phyloP scores from a whole-genome alignment of 2,329 filamentous ascomycete species.

The Botrytis fabae region DNA sequence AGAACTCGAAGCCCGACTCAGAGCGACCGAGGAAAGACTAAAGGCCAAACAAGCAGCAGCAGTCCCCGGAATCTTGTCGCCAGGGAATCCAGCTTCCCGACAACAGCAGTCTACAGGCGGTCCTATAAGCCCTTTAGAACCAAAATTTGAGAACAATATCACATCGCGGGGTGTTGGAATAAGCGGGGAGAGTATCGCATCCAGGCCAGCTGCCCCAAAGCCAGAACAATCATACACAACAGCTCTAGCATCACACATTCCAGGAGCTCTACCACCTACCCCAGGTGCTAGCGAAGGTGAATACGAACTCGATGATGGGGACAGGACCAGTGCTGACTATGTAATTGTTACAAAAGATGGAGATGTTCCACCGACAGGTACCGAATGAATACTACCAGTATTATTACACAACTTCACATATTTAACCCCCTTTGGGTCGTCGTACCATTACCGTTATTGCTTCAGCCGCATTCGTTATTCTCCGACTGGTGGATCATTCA shows the following conservation, averaged over 20 bases:
- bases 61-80: slow-evolving; percentile 21
- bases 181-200: background rate
- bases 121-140: slow-evolving; percentile 20
- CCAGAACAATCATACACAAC: slow-evolving; percentile 14
- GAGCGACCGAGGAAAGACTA: slow-evolving; percentile 80
- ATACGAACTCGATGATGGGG: slow-evolving; percentile 34
- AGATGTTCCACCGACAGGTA: slow-evolving; percentile 26
- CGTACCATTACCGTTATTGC: slow-evolving; percentile 14
- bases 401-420: slow-evolving; percentile 13
- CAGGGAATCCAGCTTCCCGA: background rate
- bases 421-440: background rate
- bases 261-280: slow-evolving; percentile 40
- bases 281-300: slow-evolving; percentile 43
- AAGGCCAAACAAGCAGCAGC: slow-evolving; percentile 39
- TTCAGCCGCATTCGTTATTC: slow-evolving; percentile 12
- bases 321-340: slow-evolving; percentile 33
- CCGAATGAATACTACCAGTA: slow-evolving; percentile 21
- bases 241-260: slow-evolving; percentile 27
- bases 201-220: slow-evolving; percentile 15
- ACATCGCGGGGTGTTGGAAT: background rate
- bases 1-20: slow-evolving; percentile 78
- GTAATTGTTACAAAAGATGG: slow-evolving; percentile 32
- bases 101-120: background rate
- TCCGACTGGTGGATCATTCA: slow-evolving; percentile 20
- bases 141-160: slow-evolving; percentile 14